These are phyloP conservation scores for Miscanthus sacchariflorus DNA, from an alignment of 202 grass and related monocot genomes.

Conservation along the genomic window DNA sequence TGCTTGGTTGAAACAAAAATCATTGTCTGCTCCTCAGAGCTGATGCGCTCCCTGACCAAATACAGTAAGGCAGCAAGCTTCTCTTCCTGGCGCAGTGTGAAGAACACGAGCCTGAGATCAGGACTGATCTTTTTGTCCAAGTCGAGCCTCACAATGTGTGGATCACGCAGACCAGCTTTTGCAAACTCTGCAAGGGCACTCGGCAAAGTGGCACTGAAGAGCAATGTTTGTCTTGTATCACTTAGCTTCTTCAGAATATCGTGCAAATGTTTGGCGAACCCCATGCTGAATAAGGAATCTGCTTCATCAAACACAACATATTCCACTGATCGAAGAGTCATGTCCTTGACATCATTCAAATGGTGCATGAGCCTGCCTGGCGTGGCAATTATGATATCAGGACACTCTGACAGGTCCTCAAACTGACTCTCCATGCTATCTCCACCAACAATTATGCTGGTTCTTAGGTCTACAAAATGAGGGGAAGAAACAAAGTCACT, in stretches of 20 bases:
- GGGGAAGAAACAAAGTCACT: conserved; percentile 21
- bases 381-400: conserved; percentile 99
- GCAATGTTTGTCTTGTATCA: conserved; percentile 82
- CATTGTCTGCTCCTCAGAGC: conserved; percentile 81
- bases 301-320: conserved; percentile 99
- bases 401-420: conserved; percentile 83
- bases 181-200: conserved; percentile 87
- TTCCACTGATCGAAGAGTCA: conserved; percentile 85
- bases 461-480: conserved; percentile 67
- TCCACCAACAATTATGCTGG: conserved; percentile 88
- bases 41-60: conserved; percentile 87
- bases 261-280: conserved; percentile 72
- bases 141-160: conserved; percentile 82
- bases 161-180: conserved; percentile 86
- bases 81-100: conserved; percentile 92
- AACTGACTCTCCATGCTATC: conserved; percentile 98
- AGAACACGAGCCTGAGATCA: conserved; percentile 86
- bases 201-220: conserved; percentile 94
- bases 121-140: conserved; percentile 90
- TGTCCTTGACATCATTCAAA: conserved; percentile 79
- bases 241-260: conserved; percentile 74
- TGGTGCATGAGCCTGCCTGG: conserved; percentile 95
- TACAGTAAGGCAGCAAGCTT: conserved; percentile 90
- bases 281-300: conserved; percentile 87
- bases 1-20: conserved; percentile 98